Percentiles rank a stretch among this genome's conserved stretches.
These are phyloP conservation scores for Diutina ranongensis DNA, from an alignment of 1,139 yeast species.

Conservation along the genomic window DNA sequence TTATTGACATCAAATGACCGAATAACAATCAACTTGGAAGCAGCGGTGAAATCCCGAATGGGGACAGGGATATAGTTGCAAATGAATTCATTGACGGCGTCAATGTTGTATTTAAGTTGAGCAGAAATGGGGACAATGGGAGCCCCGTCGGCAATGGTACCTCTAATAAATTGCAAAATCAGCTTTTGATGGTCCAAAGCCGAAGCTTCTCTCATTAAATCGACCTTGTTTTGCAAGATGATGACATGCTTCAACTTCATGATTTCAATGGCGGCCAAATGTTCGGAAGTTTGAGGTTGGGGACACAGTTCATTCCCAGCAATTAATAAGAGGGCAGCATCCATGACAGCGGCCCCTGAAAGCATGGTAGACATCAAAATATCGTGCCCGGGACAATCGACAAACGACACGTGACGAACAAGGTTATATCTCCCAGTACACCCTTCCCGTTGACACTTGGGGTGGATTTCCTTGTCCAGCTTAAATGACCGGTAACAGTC, in stretches of 20 bases:
- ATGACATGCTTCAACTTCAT: conserved; percentile 97
- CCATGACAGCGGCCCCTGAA: conserved; percentile 99
- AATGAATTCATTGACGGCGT: conserved; percentile 94
- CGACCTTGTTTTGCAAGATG: conserved; percentile 95
- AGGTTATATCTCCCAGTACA: conserved; percentile 77
- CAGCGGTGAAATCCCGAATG: conserved; percentile 83
- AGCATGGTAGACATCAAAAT: conserved; percentile 99
- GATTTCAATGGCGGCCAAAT: conserved; percentile 97
- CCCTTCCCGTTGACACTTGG: conserved; percentile 81
- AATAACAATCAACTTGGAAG: conserved; percentile 92
- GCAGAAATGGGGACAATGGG: conserved; percentile 99
- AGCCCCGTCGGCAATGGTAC: conserved; percentile 98
- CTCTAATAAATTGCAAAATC: conserved; percentile 83
- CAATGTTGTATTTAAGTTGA: conserved; percentile 95
- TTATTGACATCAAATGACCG: conserved; percentile 98
- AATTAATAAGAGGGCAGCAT: conserved; percentile 88
- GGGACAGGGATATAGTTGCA: conserved; percentile 96
- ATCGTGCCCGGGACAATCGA: conserved; percentile 99
- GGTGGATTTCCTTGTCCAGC: conserved; percentile 88
- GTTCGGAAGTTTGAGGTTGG: conserved; percentile 99
- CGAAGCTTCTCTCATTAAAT: conserved; percentile 94
- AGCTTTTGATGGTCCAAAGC: conserved; percentile 94
- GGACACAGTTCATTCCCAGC: conserved; percentile 99
- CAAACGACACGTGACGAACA: conserved; percentile 94
- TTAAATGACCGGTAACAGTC: conserved; percentile 91